Percentiles rank a stretch among this genome's conserved stretches.
These are phyloP conservation scores for Solanum appendiculatum DNA, from an alignment of 257 asterid genomes.

Conservation along the genomic window DNA sequence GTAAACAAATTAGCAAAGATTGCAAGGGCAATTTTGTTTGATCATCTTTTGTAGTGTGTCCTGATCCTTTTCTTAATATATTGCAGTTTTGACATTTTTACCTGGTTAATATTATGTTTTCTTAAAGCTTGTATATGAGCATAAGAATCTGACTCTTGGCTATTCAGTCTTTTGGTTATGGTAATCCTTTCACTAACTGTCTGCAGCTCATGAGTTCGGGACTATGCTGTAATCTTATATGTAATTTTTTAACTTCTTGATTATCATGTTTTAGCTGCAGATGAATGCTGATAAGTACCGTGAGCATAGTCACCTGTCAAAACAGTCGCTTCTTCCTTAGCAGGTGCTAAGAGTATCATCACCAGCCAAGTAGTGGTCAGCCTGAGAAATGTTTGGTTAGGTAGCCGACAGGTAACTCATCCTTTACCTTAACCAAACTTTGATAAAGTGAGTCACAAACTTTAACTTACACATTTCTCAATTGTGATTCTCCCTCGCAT, in stretches of 20 bases:
- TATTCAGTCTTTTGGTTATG: not conserved
- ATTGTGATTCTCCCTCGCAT: not conserved
- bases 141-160: not conserved
- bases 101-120: not conserved
- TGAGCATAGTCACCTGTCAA: not conserved
- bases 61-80: not conserved
- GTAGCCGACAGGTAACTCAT: not conserved
- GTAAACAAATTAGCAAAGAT: not conserved
- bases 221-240: not conserved
- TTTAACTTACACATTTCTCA: not conserved
- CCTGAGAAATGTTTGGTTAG: not conserved
- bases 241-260: not conserved
- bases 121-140: not conserved
- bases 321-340: not conserved
- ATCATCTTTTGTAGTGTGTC: not conserved
- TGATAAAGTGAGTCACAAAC: not conserved
- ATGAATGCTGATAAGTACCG: not conserved
- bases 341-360: not conserved
- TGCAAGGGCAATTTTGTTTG: constrained; percentile 1
- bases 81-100: not conserved
- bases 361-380: not conserved
- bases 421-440: not conserved
- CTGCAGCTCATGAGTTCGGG: not conserved
- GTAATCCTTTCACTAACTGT: not conserved
- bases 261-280: not conserved